Evolutionary conservation across 2,329 filamentous ascomycete species (phyloP).

Genomic region (Beauveria sp.): DNA sequence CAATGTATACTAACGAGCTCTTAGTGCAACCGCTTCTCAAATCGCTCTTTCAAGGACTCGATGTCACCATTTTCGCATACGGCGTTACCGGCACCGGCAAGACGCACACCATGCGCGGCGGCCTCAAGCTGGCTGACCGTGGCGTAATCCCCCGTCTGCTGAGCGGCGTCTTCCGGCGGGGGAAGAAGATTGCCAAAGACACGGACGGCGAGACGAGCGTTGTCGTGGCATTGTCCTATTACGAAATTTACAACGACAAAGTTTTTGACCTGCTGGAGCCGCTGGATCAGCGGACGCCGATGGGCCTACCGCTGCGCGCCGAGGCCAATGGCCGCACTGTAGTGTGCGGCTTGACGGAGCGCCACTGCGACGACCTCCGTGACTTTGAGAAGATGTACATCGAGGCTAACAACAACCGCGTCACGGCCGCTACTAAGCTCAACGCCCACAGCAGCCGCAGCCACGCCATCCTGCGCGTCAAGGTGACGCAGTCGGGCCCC

Average conservation of each 20-base stretch:
- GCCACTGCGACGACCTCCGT: slow-evolving; percentile 73
- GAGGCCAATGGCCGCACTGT: slow-evolving; percentile 83
- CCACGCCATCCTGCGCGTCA: slow-evolving; percentile 86
- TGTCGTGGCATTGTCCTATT: slow-evolving; percentile 75
- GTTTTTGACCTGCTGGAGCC: slow-evolving; percentile 86
- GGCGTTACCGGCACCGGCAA: slow-evolving; percentile 91
- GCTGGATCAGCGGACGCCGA: slow-evolving; percentile 74
- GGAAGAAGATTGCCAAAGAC: slow-evolving; percentile 80
- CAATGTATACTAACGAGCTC: neutral
- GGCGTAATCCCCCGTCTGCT: slow-evolving; percentile 82
- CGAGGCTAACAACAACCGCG: slow-evolving; percentile 82
- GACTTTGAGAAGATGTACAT: slow-evolving; percentile 89
- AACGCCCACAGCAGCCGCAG: slow-evolving; percentile 87
- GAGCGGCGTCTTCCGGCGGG: slow-evolving; percentile 73
- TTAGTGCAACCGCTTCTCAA: slow-evolving; percentile 83
- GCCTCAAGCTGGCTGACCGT: slow-evolving; percentile 74
- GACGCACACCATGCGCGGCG: slow-evolving; percentile 93
- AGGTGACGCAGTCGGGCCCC: slow-evolving; percentile 68
- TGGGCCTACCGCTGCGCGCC: slow-evolving; percentile 73
- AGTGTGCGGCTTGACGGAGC: slow-evolving; percentile 78
- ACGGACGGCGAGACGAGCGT: slow-evolving; percentile 64
- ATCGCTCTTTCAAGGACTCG: slow-evolving; percentile 81
- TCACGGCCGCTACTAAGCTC: slow-evolving; percentile 84
- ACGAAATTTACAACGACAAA: slow-evolving; percentile 96
- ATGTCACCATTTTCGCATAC: slow-evolving; percentile 87